Base-by-base conservation (phyloP, 495 filamentous ascomycete species). In the Aspergillus nanangensis region DNA sequence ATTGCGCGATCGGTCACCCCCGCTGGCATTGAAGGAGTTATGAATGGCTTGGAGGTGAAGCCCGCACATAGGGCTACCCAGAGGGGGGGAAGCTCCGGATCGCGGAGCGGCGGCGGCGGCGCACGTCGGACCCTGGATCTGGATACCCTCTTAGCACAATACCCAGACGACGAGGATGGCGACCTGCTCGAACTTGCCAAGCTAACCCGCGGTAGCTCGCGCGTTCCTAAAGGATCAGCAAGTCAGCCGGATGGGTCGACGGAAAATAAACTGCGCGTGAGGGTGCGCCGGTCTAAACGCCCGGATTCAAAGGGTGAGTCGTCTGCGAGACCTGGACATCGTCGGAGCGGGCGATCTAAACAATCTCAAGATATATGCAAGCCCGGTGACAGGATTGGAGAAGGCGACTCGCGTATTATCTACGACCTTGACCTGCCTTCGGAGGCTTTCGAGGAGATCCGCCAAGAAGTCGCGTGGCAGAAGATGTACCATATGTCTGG, bases 401-500 rank as follows among this genome's bases (percentile, higher is more conserved):
- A 89, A 57, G 90, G 90, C 17, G 93, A 96, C 55, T 92, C 89
- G 0, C 75, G 69, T 20, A 78, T 97, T 39, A 67, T 95, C 17
- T 71, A 81, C 49, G 75, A 90, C 49, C 64, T 94, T 36, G 73
- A 72, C 24, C 50, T 83, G 7, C 69, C 76, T 11, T 52, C 73
- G n/a, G 66, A 70, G 40, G 77, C 82, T 19, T 96, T 94, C 57
- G 74, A 83, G n/a, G 75, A 71, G 23, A 70, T 95, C 8, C 75
- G 79, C 42, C 65, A 76, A 17, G 93, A 97, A 59, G 84, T 97
- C 1, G 68, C 72, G 52, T 98, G 92, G 91, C 84, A 90, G 52
- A 84, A 79, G 45, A 98, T 98, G 93, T 85, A 82, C 42, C 93
- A 96, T 58, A 78, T 90, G 39, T 87, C 88, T 23, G 93, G 93